Base-by-base conservation (phyloP, 2,329 filamentous ascomycete genomes). In the Curvularia verruculosa region DNA sequence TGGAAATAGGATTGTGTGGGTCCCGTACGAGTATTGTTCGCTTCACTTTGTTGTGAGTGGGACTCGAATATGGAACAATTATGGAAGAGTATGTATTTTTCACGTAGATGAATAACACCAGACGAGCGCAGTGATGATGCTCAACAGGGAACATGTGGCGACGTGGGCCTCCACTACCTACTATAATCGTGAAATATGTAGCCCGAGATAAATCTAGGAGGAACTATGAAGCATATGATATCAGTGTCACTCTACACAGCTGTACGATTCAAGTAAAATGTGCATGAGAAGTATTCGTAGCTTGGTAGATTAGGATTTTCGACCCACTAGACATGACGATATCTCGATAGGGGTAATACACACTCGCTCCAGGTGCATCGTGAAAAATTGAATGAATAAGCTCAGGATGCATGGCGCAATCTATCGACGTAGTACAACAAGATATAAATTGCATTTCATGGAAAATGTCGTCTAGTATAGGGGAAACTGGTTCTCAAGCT, bases 1-100 rank as follows among this genome's bases (percentile, higher is more conserved):
- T 40, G 54, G 50, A 15, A 47, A 61, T 39, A 66, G 65, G 8
- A 26, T 67, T 18, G 47, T 69, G 5, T 66, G 60, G 61, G 23
- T 69, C 43, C 66, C 65, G 13, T 59, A 53, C 52, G 64, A 69
- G 56, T 68, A 68, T 63, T 60, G 65, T 15, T 56, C 61, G 18
- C 59, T 47, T 24, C 56, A 51, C 29, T 67, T 56, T 43, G 31
- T 52, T 47, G 53, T 67, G 41, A 52, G 49, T 23, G 55, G 62
- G 40, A 59, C 52, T 10, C 60, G 7, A 5, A 39, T 68, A 48
- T 55, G 55, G 26, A 56, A 57, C 44, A 45, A 36, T 58, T 53
- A 45, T n/a, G 60, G 63, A 55, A 61, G 55, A 50, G 59, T 67
- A 40, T 64, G 57, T 61, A 58, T 56, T 34, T 66, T 52, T 43